phyloP scores from a whole-genome alignment of 768 basidiomycete genomes.

The Boletus reticuloceps region DNA sequence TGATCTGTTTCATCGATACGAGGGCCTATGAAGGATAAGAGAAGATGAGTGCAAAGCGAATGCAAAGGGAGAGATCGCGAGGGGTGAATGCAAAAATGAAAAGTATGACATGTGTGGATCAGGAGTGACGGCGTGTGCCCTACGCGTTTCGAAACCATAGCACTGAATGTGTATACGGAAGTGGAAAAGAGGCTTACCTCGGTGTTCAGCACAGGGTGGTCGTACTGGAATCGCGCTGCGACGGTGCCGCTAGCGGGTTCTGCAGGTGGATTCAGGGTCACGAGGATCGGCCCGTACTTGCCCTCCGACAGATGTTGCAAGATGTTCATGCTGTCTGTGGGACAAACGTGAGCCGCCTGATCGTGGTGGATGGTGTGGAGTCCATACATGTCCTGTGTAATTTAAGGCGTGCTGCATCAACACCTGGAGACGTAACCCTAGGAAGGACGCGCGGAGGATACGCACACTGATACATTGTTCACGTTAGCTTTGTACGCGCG shows the following conservation, averaged over 20 bases:
- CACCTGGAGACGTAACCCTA: neutral
- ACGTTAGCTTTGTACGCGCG: constrained; percentile 45
- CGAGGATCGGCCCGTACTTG: constrained; percentile 59
- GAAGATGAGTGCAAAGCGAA: no score
- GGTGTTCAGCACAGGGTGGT: constrained; percentile 64
- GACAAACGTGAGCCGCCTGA: neutral
- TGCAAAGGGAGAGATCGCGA: no score
- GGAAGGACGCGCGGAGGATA: constrained; percentile 6
- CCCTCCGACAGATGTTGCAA: constrained; percentile 63
- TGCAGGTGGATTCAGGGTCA: constrained; percentile 67
- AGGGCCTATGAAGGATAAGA: constrained; percentile 40
- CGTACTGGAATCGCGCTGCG: constrained; percentile 56
- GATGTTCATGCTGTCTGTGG: constrained; percentile 70
- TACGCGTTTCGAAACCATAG: neutral
- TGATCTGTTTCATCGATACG: constrained; percentile 50
- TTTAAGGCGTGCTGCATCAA: neutral
- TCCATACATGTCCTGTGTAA: constrained; percentile 42
- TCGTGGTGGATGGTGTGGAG: neutral
- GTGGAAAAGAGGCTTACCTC: constrained; percentile 34
- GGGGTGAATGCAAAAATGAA: no score
- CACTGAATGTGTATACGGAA: neutral
- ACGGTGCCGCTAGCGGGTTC: constrained; percentile 47
- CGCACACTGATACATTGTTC: constrained; percentile 62
- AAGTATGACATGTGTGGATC: no score
- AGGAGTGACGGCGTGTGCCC: neutral